A percentile compares a stretch with the other conserved stretches of the same genome.
phyloP scores from a whole-genome alignment of 2,329 filamentous ascomycete genomes.

The Claviceps fusiformis region DNA sequence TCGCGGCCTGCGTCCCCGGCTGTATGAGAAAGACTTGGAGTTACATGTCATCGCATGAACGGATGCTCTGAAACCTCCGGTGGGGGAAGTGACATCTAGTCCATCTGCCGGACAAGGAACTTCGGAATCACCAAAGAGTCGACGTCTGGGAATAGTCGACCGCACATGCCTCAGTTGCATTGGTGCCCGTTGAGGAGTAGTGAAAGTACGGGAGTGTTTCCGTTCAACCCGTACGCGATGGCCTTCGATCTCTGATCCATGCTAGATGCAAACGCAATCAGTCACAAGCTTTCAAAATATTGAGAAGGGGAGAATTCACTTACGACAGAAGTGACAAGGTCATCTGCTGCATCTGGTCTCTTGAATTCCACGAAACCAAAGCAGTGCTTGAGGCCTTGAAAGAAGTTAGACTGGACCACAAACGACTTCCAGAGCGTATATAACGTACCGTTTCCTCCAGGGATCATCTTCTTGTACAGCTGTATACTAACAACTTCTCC shows the following conservation, averaged over 20 bases:
- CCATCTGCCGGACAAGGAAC: background rate
- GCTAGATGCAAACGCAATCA: conserved; percentile 13
- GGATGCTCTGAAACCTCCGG: background rate
- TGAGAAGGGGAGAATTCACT: conserved; percentile 9
- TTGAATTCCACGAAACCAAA: conserved; percentile 28
- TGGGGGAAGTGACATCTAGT: background rate
- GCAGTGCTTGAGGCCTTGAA: conserved; percentile 11
- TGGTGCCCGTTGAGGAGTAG: conserved; percentile 8
- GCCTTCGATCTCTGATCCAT: conserved; percentile 18
- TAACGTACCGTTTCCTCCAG: conserved; percentile 3
- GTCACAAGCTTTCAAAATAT: background rate
- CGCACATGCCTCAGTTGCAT: conserved; percentile 1
- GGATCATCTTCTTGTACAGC: conserved; percentile 12
- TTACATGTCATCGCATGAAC: background rate
- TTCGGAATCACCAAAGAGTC: background rate
- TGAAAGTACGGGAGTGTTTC: conserved; percentile 16
- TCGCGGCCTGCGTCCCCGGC: conserved; percentile 4
- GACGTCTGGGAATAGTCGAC: conserved; percentile 5
- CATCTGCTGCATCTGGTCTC: conserved; percentile 22
- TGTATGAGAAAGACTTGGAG: background rate
- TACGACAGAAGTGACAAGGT: conserved; percentile 23
- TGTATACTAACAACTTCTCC: conserved; percentile 22
- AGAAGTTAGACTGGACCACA: conserved; percentile 6
- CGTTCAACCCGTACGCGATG: conserved; percentile 24
- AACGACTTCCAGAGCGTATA: background rate